A percentile compares a stretch with the other conserved stretches of the same genome.
These are phyloP conservation scores for Apiospora pterosperma DNA, from an alignment of 2,329 filamentous ascomycete species.

Conservation along the genomic window DNA sequence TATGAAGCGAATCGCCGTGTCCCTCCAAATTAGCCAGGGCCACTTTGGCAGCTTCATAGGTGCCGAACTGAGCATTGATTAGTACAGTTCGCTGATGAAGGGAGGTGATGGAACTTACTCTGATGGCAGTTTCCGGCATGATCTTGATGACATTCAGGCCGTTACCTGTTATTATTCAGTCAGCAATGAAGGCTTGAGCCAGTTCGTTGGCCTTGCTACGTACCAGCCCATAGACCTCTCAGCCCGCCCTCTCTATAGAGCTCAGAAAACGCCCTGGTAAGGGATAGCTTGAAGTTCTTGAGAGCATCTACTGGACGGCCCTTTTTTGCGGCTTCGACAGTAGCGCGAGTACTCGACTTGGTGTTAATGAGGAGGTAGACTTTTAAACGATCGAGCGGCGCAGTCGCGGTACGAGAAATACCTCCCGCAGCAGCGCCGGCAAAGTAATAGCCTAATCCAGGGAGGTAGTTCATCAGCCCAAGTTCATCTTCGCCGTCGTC, in stretches of 20 bases:
- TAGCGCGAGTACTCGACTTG: constrained; percentile 50
- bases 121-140: constrained; percentile 97
- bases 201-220: constrained; percentile 23
- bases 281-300: constrained; percentile 63
- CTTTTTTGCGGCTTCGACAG: constrained; percentile 64
- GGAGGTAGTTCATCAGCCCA: constrained; percentile 66
- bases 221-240: constrained; percentile 89
- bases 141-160: constrained; percentile 96
- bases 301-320: constrained; percentile 64
- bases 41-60: constrained; percentile 92
- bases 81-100: background rate
- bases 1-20: constrained; percentile 74
- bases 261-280: constrained; percentile 70
- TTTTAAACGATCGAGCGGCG: constrained; percentile 93
- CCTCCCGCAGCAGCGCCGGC: constrained; percentile 93
- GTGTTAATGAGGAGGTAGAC: constrained; percentile 97
- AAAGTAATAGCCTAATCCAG: constrained; percentile 94
- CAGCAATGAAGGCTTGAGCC: background rate
- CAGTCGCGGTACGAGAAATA: constrained; percentile 91
- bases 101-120: constrained; percentile 37
- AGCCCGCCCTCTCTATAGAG: constrained; percentile 84
- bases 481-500: constrained; percentile 37
- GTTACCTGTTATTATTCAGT: constrained; percentile 60
- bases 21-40: constrained; percentile 84
- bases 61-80: constrained; percentile 63